Evolutionary conservation across 2,329 filamentous ascomycete genomes (phyloP), one percentile per base, ranked within the genome.

Genomic region (Aspergillus ruber): DNA sequence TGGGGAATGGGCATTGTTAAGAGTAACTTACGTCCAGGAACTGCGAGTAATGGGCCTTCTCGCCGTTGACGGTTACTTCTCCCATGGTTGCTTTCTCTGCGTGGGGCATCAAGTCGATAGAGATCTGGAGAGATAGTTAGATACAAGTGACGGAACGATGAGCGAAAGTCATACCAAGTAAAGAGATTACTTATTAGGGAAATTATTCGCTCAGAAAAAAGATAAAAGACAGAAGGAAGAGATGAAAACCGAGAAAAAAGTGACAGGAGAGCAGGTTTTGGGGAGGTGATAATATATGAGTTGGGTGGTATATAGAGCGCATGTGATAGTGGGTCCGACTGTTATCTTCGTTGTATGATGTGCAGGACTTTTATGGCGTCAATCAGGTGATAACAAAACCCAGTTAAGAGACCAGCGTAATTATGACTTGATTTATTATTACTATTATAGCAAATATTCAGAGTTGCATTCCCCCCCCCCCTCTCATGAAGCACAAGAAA

Each of bases 61-160:
- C 72, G 62, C 75, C 74, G 65, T 80, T 79, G 59, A 75, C 70
- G 48, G 69, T 60, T 44, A 69, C 67, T 58, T 74, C 67, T 50
- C 66, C 66, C 73, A 77, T 76, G 47, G 56, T 67, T 52, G 67
- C 65, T 45, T 67, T 64, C 51, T 72, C 67, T 54, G 74, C 70
- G 73, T 77, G 75, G 59, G 74, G 74, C 73, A 77, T 77, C 43
- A 50, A 55, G 50, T 42, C 6, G 20, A 41, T 18, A 40, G n/a
- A 7, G 33, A 27, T 15, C 40, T 25, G 20, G 5, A 42, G 39
- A 38, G 18, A 38, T 12, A 4, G 25, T 29, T 10, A 29, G 25
- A 12, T 29, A 29, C 4, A 29, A 10, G 9, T 29, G 25, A 29
- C 9, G 10, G 25, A 29, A 29, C 25, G 9, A 12, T 29, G 25